Evolutionary conservation across 768 basidiomycete genomes (phyloP).

Genomic region (Suillus lakei): DNA sequence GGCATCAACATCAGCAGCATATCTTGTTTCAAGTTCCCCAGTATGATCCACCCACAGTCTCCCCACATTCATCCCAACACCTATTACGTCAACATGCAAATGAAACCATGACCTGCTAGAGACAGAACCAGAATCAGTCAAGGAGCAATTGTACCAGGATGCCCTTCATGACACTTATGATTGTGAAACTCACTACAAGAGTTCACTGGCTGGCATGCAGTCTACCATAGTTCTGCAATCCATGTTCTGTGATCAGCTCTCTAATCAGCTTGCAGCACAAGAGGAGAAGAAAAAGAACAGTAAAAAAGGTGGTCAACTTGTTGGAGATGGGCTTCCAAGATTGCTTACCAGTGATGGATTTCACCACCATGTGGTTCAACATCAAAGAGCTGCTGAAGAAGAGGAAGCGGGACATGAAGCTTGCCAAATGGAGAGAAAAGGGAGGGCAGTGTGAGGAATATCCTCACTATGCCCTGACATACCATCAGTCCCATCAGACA

Average conservation of each 20-base stretch:
- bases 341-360: neutral
- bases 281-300: neutral
- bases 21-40: too few species aligned
- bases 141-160: neutral
- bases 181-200: slow-evolving; percentile 8
- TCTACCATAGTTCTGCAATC: slow-evolving; percentile 17
- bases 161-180: slow-evolving; percentile 7
- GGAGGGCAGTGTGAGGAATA: too few species aligned
- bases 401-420: neutral
- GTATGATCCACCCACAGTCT: neutral
- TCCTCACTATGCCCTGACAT: too few species aligned
- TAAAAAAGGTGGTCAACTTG: slow-evolving; percentile 1
- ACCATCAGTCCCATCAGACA: too few species aligned
- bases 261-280: slow-evolving; percentile 18
- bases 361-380: neutral
- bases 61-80: slow-evolving; percentile 1
- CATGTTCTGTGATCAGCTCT: slow-evolving; percentile 18
- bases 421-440: too few species aligned
- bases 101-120: slow-evolving; percentile 4
- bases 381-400: neutral
- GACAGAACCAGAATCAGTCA: neutral
- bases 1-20: neutral
- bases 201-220: slow-evolving; percentile 17
- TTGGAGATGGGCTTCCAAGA: neutral
- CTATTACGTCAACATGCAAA: neutral